Conservation (phyloP, 2,329 filamentous ascomycete genomes). For the Acrocalymma vagum region DNA sequence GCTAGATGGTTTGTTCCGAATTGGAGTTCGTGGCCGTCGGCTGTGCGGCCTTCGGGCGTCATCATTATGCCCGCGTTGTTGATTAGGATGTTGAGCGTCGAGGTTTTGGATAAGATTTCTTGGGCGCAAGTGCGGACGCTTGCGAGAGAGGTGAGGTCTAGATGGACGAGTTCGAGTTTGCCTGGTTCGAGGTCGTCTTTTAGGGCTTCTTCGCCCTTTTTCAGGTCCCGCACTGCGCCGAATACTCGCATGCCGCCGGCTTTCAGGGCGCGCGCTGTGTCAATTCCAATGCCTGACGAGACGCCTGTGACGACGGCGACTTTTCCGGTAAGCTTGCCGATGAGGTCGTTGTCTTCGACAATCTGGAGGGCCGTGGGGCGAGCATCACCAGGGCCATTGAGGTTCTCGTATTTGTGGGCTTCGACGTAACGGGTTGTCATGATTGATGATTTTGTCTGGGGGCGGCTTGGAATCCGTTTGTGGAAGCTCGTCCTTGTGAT, state of each 20-base stretch:
- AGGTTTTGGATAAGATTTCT: slow-evolving; percentile 22
- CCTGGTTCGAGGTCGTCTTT: slow-evolving; percentile 26
- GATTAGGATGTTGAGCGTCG: slow-evolving; percentile 49
- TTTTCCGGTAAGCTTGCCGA: slow-evolving; percentile 37
- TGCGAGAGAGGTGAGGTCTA: slow-evolving; percentile 29
- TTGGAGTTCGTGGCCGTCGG: slow-evolving; percentile 46
- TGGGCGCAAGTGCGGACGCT: slow-evolving; percentile 28
- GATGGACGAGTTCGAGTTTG: slow-evolving; percentile 43
- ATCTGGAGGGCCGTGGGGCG: slow-evolving; percentile 53
- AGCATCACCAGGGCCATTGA: slow-evolving; percentile 51
- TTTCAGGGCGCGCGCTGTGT: slow-evolving; percentile 48
- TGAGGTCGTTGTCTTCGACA: slow-evolving; percentile 46
- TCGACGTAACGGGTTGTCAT: too few relatives aligned
- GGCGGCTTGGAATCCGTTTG: too few relatives aligned
- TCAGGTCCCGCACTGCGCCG: slow-evolving; percentile 54
- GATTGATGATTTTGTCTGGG: too few relatives aligned
- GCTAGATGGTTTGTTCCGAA: slow-evolving; percentile 58
- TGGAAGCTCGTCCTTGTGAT: too few relatives aligned
- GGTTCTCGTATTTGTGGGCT: too few relatives aligned
- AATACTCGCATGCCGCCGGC: slow-evolving; percentile 55
- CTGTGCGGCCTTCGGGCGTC: slow-evolving; percentile 42
- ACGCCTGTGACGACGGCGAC: slow-evolving; percentile 32
- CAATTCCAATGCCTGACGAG: slow-evolving; percentile 34
- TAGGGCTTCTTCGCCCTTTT: slow-evolving; percentile 41
- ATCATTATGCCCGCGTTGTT: slow-evolving; percentile 59